These are phyloP conservation scores for Rhodamnia rubescens DNA, from an alignment of 345 rosid genomes.

Conservation along the genomic window DNA sequence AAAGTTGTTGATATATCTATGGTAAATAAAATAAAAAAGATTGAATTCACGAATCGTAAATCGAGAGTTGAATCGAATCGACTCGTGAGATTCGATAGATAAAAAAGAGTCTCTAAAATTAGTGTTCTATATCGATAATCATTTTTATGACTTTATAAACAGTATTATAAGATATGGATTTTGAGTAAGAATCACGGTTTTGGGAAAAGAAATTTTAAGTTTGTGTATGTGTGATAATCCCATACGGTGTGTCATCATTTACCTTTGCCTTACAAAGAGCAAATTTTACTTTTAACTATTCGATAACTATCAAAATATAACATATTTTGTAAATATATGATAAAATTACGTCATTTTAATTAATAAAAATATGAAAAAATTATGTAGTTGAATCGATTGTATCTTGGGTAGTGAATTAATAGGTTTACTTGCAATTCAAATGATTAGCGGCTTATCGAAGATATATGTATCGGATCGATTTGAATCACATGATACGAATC, in stretches of 20 bases:
- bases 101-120: neutral
- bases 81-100: rapidly evolving
- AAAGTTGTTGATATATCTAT: too few relatives aligned
- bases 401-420: neutral
- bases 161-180: neutral
- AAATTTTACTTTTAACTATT: neutral
- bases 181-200: neutral
- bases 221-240: neutral
- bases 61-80: neutral
- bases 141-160: neutral
- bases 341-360: neutral
- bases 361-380: neutral
- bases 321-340: neutral
- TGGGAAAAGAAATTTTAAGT: neutral
- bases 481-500: rapidly evolving
- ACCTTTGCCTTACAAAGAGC: neutral
- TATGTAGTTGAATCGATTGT: neutral
- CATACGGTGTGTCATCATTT: neutral
- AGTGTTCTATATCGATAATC: neutral
- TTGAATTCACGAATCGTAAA: neutral
- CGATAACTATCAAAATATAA: neutral
- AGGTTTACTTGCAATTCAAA: neutral
- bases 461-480: neutral
- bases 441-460: rapidly evolving
- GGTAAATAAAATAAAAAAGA: too few relatives aligned